These are phyloP conservation scores for Epichloe brachyelytri DNA, from an alignment of 2,329 filamentous ascomycete genomes.

Conservation along the genomic window DNA sequence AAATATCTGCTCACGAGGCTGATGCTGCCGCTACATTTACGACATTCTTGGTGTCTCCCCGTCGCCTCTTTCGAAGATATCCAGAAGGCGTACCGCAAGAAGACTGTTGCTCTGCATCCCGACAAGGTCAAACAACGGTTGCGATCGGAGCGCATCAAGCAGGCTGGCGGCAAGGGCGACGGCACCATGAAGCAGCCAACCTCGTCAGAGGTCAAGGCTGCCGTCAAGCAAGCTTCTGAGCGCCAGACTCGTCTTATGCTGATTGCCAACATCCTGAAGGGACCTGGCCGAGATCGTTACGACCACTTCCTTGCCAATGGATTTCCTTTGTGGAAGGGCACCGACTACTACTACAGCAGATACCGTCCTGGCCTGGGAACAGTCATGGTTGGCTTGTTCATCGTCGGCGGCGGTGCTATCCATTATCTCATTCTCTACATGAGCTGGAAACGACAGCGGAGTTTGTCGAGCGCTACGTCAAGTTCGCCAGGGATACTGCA, in stretches of 20 bases:
- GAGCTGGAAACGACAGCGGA: constrained; percentile 83
- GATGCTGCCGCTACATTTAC: constrained; percentile 76
- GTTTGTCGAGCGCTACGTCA: constrained; percentile 85
- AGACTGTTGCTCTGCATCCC: constrained; percentile 70
- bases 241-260: constrained; percentile 75
- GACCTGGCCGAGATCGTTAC: constrained; percentile 71
- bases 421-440: constrained; percentile 82
- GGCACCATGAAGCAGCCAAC: constrained; percentile 58
- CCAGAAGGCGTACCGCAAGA: constrained; percentile 87
- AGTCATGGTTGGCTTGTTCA: constrained; percentile 68
- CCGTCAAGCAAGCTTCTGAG: constrained; percentile 69
- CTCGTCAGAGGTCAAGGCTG: constrained; percentile 61
- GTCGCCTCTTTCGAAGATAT: constrained; percentile 75
- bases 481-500: constrained; percentile 72
- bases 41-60: constrained; percentile 70
- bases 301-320: constrained; percentile 89
- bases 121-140: constrained; percentile 90
- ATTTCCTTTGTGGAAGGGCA: constrained; percentile 93
- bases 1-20: constrained; percentile 64
- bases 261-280: constrained; percentile 75
- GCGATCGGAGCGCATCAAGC: constrained; percentile 52
- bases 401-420: constrained; percentile 69
- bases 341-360: constrained; percentile 93
- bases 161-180: constrained; percentile 33
- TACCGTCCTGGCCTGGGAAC: constrained; percentile 84